Base-by-base conservation (phyloP, 2,329 filamentous ascomycete genomes). In the Bipolaris sorokiniana region DNA sequence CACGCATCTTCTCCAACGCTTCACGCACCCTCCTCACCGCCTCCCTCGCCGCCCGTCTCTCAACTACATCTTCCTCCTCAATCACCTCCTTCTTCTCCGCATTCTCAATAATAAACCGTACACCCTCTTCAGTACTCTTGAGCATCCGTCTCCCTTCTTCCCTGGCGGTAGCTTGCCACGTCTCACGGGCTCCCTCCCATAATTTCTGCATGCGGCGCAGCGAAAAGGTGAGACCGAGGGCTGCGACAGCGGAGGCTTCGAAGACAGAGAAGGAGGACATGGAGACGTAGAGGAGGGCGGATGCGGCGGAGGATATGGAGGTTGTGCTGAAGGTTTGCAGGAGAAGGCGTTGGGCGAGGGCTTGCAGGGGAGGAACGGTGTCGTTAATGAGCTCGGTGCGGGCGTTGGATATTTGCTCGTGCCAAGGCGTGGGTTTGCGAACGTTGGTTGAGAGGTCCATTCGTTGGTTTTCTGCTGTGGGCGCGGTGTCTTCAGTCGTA, bases 261-360 rank as follows among this genome's bases (percentile, higher is more conserved):
- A 86, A 86, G 9, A 75, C 52, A 3, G 81, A 81, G 7, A 82
- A 79, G 0, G 81, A 77, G 0, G 81, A 79, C 7, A 82, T 68
- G 15, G 84, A 85, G 16, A 85, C 62, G 69, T 84, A 86, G 3
- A 86, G 79, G 53, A 87, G 80, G 0, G 77, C 81, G 0, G 82
- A 83, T 2, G 88, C 78, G 0, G 83, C 83, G 10, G 82, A 80
- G 49, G 69, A 79, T 58, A 74, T 78, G 4, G 86, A 86, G 0
- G 90, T 90, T 0, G 91, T 91, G 50, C 87, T 89, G 0, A 91
- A 78, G 0, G 90, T 90, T 68, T 92, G 88, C 4, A 96, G 73
- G 4, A 97, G 87, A 1, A 80, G 71, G 2, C 69, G 69, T 65
- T 82, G 81, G 5, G 79, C 80, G 36, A 78, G 74, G 0, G 76